Evolutionary conservation across 2,329 filamentous ascomycete species (phyloP).

Genomic region (Arthrocladium fulminans): DNA sequence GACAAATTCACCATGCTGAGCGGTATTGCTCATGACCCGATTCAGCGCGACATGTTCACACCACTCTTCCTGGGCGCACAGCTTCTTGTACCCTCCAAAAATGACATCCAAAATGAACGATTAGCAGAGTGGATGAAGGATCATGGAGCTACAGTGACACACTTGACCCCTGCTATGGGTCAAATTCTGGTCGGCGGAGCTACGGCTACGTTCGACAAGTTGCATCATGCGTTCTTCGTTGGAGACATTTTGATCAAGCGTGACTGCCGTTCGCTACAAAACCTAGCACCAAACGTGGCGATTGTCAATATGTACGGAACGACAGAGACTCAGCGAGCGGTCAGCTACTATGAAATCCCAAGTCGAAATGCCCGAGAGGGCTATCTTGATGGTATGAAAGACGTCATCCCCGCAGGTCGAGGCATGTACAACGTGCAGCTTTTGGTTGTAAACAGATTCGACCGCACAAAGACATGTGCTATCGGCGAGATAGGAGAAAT

Average conservation of each 20-base stretch:
- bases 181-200: slow-evolving; percentile 86
- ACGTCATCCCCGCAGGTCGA: slow-evolving; percentile 72
- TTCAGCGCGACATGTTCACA: slow-evolving; percentile 69
- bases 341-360: slow-evolving; percentile 74
- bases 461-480: slow-evolving; percentile 60
- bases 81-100: slow-evolving; percentile 66
- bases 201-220: slow-evolving; percentile 62
- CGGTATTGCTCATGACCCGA: slow-evolving; percentile 63
- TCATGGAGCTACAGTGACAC: slow-evolving; percentile 66
- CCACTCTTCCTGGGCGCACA: slow-evolving; percentile 78
- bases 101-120: slow-evolving; percentile 78
- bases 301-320: slow-evolving; percentile 86
- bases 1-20: slow-evolving; percentile 74
- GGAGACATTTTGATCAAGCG: slow-evolving; percentile 80
- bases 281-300: slow-evolving; percentile 62
- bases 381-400: slow-evolving; percentile 56
- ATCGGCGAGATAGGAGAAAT: slow-evolving; percentile 80
- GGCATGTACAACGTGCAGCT: slow-evolving; percentile 88
- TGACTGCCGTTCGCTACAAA: slow-evolving; percentile 69
- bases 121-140: slow-evolving; percentile 82
- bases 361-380: slow-evolving; percentile 54
- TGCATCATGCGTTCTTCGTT: slow-evolving; percentile 81
- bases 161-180: slow-evolving; percentile 93
- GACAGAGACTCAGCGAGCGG: slow-evolving; percentile 72
- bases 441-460: slow-evolving; percentile 65